Percentiles rank a stretch among this genome's conserved stretches.
These are phyloP conservation scores for Trifolium subterraneum DNA, from an alignment of 306 rosid species.

Conservation along the genomic window DNA sequence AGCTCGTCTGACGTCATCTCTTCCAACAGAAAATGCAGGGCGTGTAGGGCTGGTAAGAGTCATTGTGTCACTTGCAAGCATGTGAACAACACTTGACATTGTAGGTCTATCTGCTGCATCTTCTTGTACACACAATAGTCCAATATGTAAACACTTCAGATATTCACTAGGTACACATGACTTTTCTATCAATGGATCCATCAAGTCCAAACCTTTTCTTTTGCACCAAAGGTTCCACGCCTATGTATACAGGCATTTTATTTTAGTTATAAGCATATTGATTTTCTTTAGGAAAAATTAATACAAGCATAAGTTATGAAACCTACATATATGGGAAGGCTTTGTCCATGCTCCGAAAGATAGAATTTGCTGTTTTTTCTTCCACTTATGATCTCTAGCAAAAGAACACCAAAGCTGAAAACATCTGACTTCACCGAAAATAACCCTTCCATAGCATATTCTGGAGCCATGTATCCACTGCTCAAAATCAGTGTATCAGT, in stretches of 20 bases:
- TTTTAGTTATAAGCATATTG: background rate
- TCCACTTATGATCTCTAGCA: slow-evolving; percentile 56
- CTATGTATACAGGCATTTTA: slow-evolving; percentile 32
- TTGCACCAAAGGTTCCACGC: slow-evolving; percentile 64
- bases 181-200: slow-evolving; percentile 51
- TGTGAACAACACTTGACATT: slow-evolving; percentile 55
- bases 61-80: slow-evolving; percentile 45
- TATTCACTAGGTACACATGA: slow-evolving; percentile 38
- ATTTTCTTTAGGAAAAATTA: background rate
- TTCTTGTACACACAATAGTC: slow-evolving; percentile 61
- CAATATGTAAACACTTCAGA: slow-evolving; percentile 48
- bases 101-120: slow-evolving; percentile 63
- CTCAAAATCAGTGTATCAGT: slow-evolving; percentile 3
- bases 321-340: slow-evolving; percentile 52
- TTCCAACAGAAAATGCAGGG: slow-evolving; percentile 53
- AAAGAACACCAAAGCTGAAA: slow-evolving; percentile 57
- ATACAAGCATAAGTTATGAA: background rate
- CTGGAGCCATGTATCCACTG: slow-evolving; percentile 72
- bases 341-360: slow-evolving; percentile 42
- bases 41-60: slow-evolving; percentile 54
- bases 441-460: slow-evolving; percentile 60
- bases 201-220: slow-evolving; percentile 46
- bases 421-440: slow-evolving; percentile 54
- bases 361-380: slow-evolving; percentile 46
- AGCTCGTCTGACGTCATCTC: background rate